These are phyloP conservation scores for Penicillium sp. DNA, from an alignment of 2,329 filamentous ascomycete species.

Conservation along the genomic window DNA sequence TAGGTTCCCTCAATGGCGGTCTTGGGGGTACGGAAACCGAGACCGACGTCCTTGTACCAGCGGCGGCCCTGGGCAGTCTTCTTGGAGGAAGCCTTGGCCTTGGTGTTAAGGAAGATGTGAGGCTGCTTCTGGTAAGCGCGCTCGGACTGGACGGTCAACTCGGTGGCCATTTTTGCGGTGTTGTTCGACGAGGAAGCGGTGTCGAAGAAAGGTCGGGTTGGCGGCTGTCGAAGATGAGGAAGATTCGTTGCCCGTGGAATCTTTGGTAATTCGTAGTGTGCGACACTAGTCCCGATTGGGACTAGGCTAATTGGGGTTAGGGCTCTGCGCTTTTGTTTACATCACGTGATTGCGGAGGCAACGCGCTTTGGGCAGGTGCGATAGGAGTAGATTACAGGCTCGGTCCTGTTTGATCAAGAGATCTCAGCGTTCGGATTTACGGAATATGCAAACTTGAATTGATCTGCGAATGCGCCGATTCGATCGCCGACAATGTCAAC, in stretches of 20 bases:
- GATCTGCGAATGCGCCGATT: slow-evolving; percentile 6
- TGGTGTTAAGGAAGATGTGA: slow-evolving; percentile 99
- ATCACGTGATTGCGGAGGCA: slow-evolving; percentile 25
- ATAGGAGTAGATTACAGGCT: slow-evolving; percentile 13
- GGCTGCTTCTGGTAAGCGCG: slow-evolving; percentile 99
- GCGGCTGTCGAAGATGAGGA: slow-evolving; percentile 36
- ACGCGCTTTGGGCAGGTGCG: slow-evolving; percentile 23
- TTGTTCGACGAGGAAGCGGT: slow-evolving; percentile 39
- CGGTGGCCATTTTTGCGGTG: slow-evolving; percentile 78
- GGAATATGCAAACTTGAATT: neutral
- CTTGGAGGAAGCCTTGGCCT: slow-evolving; percentile 72
- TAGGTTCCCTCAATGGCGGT: slow-evolving; percentile 97
- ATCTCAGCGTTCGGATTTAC: neutral
- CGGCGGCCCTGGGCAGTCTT: slow-evolving; percentile 84
- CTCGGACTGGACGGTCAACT: slow-evolving; percentile 99
- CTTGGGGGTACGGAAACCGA: slow-evolving; percentile 98
- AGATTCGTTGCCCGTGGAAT: slow-evolving; percentile 32
- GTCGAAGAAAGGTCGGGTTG: slow-evolving; percentile 30
- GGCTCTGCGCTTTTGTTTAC: slow-evolving; percentile 40
- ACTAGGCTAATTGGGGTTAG: slow-evolving; percentile 32
- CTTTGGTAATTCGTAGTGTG: slow-evolving; percentile 30
- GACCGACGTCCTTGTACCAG: slow-evolving; percentile 99
- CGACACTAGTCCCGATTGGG: slow-evolving; percentile 27
- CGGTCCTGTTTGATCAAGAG: neutral
- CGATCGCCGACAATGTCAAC: slow-evolving; percentile 25